A percentile compares a stretch with the other conserved stretches of the same genome.
phyloP scores from a whole-genome alignment of 352 stramenopile genomes.

The Halophytophthora batemanensis region DNA sequence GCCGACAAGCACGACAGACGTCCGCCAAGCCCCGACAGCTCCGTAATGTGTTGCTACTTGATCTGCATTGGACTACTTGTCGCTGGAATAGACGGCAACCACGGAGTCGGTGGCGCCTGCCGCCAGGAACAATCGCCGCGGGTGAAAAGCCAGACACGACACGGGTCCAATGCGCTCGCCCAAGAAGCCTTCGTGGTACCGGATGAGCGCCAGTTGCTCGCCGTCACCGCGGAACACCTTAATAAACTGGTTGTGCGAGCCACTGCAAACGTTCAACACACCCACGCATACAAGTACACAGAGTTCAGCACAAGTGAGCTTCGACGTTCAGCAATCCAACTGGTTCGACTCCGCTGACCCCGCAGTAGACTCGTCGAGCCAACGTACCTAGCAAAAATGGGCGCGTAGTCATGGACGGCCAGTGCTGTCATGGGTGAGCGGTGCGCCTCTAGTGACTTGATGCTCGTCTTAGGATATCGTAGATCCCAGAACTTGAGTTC shows the following conservation, averaged over 20 bases:
- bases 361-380: neutral
- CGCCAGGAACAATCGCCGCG: slow-evolving; percentile 93
- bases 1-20: too few relatives aligned
- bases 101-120: slow-evolving; percentile 95
- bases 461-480: slow-evolving; percentile 74
- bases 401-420: slow-evolving; percentile 93
- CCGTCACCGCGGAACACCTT: slow-evolving; percentile 94
- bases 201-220: slow-evolving; percentile 81
- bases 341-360: neutral
- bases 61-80: slow-evolving; percentile 45
- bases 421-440: slow-evolving; percentile 96
- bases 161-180: slow-evolving; percentile 96
- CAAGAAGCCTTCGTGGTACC: slow-evolving; percentile 96
- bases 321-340: neutral
- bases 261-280: slow-evolving; percentile 41
- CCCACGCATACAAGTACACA: neutral
- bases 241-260: slow-evolving; percentile 99
- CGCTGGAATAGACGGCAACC: slow-evolving; percentile 91
- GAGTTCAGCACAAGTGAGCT: too few relatives aligned
- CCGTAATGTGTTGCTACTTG: too few relatives aligned
- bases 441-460: slow-evolving; percentile 88
- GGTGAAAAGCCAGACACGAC: slow-evolving; percentile 97
- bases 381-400: slow-evolving; percentile 91
- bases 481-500: slow-evolving; percentile 98
- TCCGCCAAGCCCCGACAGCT: too few relatives aligned